Evolutionary conservation across 192 early-diverging fungal species (phyloP), one percentile per base, ranked within the genome.

Genomic region (Backusella sp.): DNA sequence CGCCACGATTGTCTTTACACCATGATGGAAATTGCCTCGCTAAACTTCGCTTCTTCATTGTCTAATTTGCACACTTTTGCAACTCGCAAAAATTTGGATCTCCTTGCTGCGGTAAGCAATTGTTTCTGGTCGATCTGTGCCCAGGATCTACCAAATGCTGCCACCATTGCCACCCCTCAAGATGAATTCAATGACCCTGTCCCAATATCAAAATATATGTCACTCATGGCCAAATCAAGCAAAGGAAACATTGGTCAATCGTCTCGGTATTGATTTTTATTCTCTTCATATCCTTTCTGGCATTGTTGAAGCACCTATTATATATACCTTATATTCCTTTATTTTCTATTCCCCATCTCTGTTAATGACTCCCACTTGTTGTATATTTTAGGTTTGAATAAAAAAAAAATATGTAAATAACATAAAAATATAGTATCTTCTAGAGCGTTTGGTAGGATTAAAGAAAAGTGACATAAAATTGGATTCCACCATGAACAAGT

Each of bases 401-500:
- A 69, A 36, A 34, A 41, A 59, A 6, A 68, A 19, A 68, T 30
- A 68, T 34, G 32, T 68, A 68, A 36, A 68, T 36, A 15, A 68
- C 67, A 41, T 68, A 19, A 41, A 68, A 35, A 68, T 68, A 68
- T 37, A 68, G 35, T 68, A 68, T 68, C 32, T 68, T 68, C 67
- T 36, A 68, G 36, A 68, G 21, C 67, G 67, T 32, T 39, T 41
- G 67, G 67, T 68, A 68, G 36, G 32, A 68, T 68, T 68, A 68
- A 68, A 68, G 67, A 37, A 23, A 68, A 68, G 19, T 68, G 67
- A 68, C 32, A 68, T 68, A 68, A 68, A 68, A 68, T 68, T 41
- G 37, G n/a, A 68, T 37, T 9, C 17, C 32, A 19, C 1, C 36
- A 68, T 39, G n/a, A 68, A 68, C 36, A 68, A 68, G 34, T 23